Base-by-base conservation (phyloP, 2,329 filamentous ascomycete species). In the Fusarium nisikadoi region DNA sequence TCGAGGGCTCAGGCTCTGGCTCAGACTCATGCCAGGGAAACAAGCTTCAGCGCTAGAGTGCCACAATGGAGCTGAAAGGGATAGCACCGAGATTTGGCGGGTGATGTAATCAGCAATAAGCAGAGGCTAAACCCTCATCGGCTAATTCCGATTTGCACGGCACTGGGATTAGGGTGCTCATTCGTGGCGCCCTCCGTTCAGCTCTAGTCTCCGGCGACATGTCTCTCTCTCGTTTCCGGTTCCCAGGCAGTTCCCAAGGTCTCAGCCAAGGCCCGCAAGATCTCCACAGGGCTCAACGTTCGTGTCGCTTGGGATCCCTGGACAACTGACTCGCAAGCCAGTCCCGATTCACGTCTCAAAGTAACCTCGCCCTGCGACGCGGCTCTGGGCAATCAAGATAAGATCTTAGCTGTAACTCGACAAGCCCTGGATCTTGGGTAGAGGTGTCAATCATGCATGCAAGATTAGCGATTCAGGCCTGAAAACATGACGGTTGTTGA, bases 1-100 rank as follows among this genome's bases (percentile, higher is more conserved):
- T 36, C 33, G 20, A 27, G 33, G 31, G n/a, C 46, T 49, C 20
- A 25, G 11, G 33, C 25, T 36, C 6, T 38, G 47, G 50, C 39
- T 35, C 20, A 25, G 13, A 27, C 25, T 36, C 6, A 42, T 53
- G 50, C 39, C 23, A 45, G 58, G 41, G 47, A 9, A 61, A 66
- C 61, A 70, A 70, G 31, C 55, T 66, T 70, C 9, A n/a, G 33
- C 55, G 36, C 68, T 66, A 65, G 33, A 5, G 52, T 36, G 35
- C 33, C 20, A 57, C 33, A 49, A 55, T 50, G 53, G 47, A 47
- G 65, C 33, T 29, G n/a, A 39, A 39, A 27, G 19, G 56, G 47
- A 43, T 42, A 46, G 6, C 36, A 43, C 66, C 57, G 45, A 68
- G 23, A 56, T 36, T 45, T 33, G 33, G 17, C 8, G 10, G 29